Evolutionary conservation across 2,329 filamentous ascomycete genomes (phyloP).

Genomic region (Colletotrichum echinochloae): DNA sequence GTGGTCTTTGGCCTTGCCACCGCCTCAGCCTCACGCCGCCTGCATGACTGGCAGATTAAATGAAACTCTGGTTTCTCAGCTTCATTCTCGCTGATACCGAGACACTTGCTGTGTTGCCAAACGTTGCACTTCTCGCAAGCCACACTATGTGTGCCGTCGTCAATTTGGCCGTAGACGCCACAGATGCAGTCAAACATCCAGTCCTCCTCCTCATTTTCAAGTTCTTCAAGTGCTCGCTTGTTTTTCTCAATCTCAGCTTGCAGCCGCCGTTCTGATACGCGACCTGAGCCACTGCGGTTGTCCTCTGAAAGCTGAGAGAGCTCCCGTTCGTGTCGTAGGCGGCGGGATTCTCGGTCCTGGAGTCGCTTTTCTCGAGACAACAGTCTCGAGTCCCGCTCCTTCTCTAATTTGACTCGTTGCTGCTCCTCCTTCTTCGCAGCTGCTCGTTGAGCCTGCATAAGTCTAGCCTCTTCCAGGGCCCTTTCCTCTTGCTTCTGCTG

Average conservation of each 20-base stretch:
- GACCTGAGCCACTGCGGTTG: constrained; percentile 71
- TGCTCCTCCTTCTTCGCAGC: constrained; percentile 76
- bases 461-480: constrained; percentile 74
- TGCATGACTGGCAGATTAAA: constrained; percentile 86
- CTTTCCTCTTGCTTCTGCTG: constrained; percentile 81
- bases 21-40: constrained; percentile 72
- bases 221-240: constrained; percentile 78
- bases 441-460: constrained; percentile 73
- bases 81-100: constrained; percentile 81
- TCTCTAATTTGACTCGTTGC: constrained; percentile 68
- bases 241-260: constrained; percentile 85
- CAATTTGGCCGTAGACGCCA: constrained; percentile 89
- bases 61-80: constrained; percentile 89
- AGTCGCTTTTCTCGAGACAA: constrained; percentile 88
- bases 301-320: constrained; percentile 83
- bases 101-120: constrained; percentile 96
- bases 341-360: constrained; percentile 86
- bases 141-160: constrained; percentile 93
- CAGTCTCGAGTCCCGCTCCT: constrained; percentile 82
- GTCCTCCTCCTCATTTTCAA: constrained; percentile 76
- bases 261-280: constrained; percentile 83
- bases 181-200: constrained; percentile 98
- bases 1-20: constrained; percentile 66
- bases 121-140: constrained; percentile 94
- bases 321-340: constrained; percentile 86